These are phyloP conservation scores for Elsinoe perseae DNA, from an alignment of 2,329 filamentous ascomycete genomes.

Conservation along the genomic window DNA sequence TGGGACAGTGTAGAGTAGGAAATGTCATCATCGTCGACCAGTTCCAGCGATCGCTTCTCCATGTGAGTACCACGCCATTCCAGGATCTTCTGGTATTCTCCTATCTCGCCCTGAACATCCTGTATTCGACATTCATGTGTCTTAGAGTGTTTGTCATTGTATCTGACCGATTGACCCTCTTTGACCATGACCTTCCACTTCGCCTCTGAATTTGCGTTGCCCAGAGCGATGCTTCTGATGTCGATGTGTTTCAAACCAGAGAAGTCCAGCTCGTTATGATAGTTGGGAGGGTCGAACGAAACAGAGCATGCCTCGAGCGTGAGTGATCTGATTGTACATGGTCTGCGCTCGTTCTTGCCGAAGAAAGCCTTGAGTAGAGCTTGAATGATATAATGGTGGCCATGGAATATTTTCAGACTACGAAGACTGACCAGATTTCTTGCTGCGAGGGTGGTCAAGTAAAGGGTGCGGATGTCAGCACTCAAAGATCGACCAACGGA, in stretches of 20 bases:
- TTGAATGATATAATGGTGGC: conserved; percentile 1
- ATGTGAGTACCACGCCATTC: neutral
- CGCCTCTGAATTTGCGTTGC: neutral
- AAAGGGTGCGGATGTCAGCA: neutral
- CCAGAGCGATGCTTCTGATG: neutral
- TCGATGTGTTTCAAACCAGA: neutral
- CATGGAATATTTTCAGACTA: neutral
- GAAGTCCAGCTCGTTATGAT: neutral
- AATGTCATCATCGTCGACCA: conserved; percentile 6
- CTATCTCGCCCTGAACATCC: neutral
- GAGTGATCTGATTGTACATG: neutral
- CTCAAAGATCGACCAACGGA: neutral
- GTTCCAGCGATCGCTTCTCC: conserved; percentile 2
- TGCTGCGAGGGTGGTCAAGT: neutral
- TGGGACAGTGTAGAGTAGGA: neutral
- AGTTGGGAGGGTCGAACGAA: neutral
- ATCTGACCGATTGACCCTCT: neutral
- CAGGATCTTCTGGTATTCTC: neutral
- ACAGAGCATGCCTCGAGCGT: neutral
- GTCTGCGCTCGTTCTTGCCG: neutral
- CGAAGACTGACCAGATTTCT: neutral
- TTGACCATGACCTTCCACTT: conserved; percentile 8
- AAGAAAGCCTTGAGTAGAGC: neutral
- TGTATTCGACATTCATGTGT: conserved; percentile 3
- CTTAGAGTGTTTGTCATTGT: neutral